Evolutionary conservation across 495 filamentous ascomycete genomes (phyloP).

Genomic region (Talaromyces stipitatus): DNA sequence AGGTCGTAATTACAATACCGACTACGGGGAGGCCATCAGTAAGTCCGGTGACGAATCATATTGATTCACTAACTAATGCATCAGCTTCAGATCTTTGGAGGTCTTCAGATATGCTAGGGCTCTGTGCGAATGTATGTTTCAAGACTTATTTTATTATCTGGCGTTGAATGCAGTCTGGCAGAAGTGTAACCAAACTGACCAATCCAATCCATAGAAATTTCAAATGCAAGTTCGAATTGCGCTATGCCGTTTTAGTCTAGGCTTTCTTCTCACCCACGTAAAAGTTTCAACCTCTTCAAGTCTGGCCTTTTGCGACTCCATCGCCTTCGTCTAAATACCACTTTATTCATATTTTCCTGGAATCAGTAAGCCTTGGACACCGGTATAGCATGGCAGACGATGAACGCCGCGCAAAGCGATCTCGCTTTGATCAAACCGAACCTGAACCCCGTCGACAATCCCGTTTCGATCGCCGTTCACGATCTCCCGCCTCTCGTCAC

Average conservation of each 20-base stretch:
- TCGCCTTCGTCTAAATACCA: background rate
- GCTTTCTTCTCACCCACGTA: background rate
- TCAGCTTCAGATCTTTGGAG: background rate
- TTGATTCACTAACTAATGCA: background rate
- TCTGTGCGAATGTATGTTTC: background rate
- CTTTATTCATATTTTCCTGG: background rate
- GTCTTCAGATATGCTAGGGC: too few relatives aligned
- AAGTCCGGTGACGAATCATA: conserved; percentile 1
- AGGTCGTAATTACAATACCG: background rate
- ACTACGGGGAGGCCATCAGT: background rate
- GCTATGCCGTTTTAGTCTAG: background rate
- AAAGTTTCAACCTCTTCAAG: background rate
- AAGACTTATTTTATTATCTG: background rate
- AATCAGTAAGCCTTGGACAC: background rate
- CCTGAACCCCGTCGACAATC: conserved; percentile 64
- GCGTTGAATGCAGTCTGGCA: background rate
- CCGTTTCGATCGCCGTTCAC: conserved; percentile 79
- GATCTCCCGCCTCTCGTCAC: conserved; percentile 64
- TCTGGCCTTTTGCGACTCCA: background rate
- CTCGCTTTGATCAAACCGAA: conserved; percentile 85
- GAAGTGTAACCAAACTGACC: background rate
- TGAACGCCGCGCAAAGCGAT: conserved; percentile 72
- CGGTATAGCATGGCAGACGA: conserved; percentile 61
- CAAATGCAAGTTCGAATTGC: background rate
- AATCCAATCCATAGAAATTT: background rate